Percentiles rank a stretch among this genome's conserved stretches.
These are phyloP conservation scores for Fragaria iinumae DNA, from an alignment of 306 rosid species.

Conservation along the genomic window DNA sequence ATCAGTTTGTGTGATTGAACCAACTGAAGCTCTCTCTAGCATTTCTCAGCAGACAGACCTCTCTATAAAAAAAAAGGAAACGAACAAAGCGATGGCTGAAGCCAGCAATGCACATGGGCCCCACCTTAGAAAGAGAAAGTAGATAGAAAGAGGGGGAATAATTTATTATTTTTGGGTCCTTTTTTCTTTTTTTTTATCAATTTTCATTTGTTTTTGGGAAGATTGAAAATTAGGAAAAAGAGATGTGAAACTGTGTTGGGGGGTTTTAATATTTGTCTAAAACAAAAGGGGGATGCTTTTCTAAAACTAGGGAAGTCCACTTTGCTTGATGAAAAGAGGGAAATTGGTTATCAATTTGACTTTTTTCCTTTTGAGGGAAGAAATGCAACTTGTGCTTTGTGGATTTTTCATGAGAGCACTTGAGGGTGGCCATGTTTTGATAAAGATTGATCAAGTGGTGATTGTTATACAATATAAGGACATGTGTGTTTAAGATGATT, in stretches of 20 bases:
- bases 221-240: neutral
- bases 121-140: constrained; percentile 38
- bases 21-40: constrained; percentile 26
- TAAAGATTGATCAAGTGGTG: neutral
- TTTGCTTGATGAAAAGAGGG: neutral
- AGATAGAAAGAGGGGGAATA: constrained; percentile 30
- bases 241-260: neutral
- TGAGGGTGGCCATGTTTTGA: neutral
- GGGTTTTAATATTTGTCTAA: neutral
- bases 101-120: constrained; percentile 58
- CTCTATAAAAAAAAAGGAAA: constrained; percentile 24
- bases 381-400: neutral
- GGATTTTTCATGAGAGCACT: neutral
- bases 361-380: neutral
- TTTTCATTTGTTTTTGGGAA: neutral
- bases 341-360: constrained; percentile 1
- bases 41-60: constrained; percentile 34
- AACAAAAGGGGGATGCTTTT: neutral
- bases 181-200: neutral
- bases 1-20: constrained; percentile 37
- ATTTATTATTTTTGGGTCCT: neutral
- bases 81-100: constrained; percentile 39
- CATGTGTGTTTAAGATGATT: neutral
- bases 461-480: neutral
- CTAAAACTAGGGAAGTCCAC: neutral